phyloP scores from a whole-genome alignment of 2,329 filamentous ascomycete genomes.

The Pseudocercospora macadamiae region DNA sequence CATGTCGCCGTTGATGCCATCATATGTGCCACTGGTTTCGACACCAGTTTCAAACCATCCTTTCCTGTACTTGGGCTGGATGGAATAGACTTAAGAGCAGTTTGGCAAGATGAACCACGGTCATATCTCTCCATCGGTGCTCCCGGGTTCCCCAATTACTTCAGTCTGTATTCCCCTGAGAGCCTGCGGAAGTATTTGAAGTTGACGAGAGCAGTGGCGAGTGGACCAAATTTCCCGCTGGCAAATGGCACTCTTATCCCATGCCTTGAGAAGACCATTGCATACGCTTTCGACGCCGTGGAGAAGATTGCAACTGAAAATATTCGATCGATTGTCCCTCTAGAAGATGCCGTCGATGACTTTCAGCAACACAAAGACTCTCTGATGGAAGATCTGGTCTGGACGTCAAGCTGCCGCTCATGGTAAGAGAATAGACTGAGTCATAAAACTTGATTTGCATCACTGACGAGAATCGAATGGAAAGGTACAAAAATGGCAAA shows the following conservation, averaged over 20 bases:
- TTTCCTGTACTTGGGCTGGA: conserved; percentile 43
- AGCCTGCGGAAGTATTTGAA: no score
- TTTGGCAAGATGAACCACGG: conserved; percentile 27
- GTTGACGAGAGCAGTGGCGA: no score
- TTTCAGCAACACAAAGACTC: neutral
- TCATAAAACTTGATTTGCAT: no score
- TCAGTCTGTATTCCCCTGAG: no score
- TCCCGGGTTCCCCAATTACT: conserved; percentile 35
- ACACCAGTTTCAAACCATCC: conserved; percentile 39
- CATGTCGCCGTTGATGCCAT: conserved; percentile 44
- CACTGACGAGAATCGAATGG: no score
- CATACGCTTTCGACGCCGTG: neutral
- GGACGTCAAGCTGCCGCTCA: no score
- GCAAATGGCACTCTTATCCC: conserved; percentile 20
- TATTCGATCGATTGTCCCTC: no score
- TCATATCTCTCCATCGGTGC: conserved; percentile 29
- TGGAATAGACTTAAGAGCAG: conserved; percentile 23
- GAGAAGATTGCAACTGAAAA: neutral
- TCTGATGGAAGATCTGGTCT: neutral
- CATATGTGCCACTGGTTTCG: conserved; percentile 47
- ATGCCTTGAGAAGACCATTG: neutral
- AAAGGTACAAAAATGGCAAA: no score
- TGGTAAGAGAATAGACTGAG: no score
- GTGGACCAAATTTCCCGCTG: conserved; percentile 16
- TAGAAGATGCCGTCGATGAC: neutral